Conservation (phyloP, 352 stramenopile genomes). For the Pythium graminicola region DNA sequence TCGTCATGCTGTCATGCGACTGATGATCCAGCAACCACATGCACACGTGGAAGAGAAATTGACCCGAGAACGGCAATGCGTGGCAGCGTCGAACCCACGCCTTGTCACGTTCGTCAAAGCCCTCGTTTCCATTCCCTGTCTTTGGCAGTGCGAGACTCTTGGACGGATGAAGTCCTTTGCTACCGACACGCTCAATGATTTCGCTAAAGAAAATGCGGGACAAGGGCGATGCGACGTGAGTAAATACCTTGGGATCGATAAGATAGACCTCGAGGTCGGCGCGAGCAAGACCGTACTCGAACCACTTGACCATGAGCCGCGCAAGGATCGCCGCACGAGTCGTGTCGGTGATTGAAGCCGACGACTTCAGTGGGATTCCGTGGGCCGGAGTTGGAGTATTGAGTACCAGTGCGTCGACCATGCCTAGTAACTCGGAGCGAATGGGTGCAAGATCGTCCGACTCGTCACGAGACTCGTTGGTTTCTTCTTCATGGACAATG, state of each 20-base stretch:
- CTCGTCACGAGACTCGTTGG: not conserved
- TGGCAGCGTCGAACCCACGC: slow-evolving; percentile 77
- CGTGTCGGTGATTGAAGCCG: slow-evolving; percentile 1
- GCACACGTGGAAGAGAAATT: slow-evolving; percentile 77
- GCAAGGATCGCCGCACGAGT: slow-evolving; percentile 65
- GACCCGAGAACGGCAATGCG: slow-evolving; percentile 60
- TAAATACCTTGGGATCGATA: slow-evolving; percentile 50
- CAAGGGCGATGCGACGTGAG: slow-evolving; percentile 49
- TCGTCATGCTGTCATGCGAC: not conserved
- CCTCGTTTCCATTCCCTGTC: slow-evolving; percentile 8
- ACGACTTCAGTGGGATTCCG: not conserved
- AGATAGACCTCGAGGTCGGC: slow-evolving; percentile 61
- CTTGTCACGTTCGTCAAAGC: slow-evolving; percentile 69
- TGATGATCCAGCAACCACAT: slow-evolving; percentile 43
- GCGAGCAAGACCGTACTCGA: slow-evolving; percentile 56
- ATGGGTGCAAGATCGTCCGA: not conserved
- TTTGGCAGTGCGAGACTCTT: slow-evolving; percentile 1
- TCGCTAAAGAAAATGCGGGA: slow-evolving; percentile 75
- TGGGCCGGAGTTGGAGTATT: slow-evolving; percentile 12
- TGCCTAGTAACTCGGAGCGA: slow-evolving; percentile 48
- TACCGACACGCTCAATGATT: slow-evolving; percentile 46
- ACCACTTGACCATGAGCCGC: slow-evolving; percentile 79
- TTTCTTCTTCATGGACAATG: not conserved
- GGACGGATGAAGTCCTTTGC: slow-evolving; percentile 7
- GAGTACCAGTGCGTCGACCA: slow-evolving; percentile 61